These are phyloP conservation scores for Verticillium dahliae DNA, from an alignment of 2,329 filamentous ascomycete genomes.

Conservation along the genomic window DNA sequence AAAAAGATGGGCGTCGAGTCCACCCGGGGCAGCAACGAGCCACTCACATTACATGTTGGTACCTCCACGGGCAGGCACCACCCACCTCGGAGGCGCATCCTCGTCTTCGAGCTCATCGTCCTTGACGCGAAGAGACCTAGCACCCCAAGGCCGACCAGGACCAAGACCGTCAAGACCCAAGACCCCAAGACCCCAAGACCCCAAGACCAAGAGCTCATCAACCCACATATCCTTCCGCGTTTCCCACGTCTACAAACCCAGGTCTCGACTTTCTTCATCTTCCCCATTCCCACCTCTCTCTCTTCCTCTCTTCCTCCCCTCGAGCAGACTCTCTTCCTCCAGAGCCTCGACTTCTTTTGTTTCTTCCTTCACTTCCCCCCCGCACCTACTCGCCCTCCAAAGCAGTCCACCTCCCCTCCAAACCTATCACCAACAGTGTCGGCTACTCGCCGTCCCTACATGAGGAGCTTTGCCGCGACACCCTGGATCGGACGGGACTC, in stretches of 20 bases:
- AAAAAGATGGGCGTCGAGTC: slow-evolving; percentile 3
- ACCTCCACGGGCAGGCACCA: background rate
- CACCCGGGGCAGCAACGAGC: background rate
- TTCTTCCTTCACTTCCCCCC: background rate
- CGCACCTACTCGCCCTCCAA: background rate
- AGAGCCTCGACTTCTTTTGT: slow-evolving; percentile 1
- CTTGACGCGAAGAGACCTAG: background rate
- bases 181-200: too few species aligned
- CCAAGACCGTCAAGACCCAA: background rate
- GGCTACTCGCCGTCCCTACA: slow-evolving; percentile 1
- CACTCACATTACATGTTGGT: slow-evolving; percentile 1
- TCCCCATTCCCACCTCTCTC: slow-evolving; percentile 1
- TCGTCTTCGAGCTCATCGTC: background rate
- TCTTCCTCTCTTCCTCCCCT: slow-evolving; percentile 1
- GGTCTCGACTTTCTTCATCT: slow-evolving; percentile 1
- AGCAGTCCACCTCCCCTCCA: background rate
- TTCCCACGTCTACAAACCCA: slow-evolving; percentile 5
- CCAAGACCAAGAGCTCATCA: background rate
- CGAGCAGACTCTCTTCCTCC: background rate
- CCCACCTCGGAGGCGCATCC: background rate
- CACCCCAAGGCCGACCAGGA: background rate
- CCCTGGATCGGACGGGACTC: slow-evolving; percentile 2
- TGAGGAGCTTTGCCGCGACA: background rate
- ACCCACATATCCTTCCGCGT: slow-evolving; percentile 7
- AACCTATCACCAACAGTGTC: background rate